phyloP scores from a whole-genome alignment of 73 alveolate genomes.

The Tetrahymena elliotti region DNA sequence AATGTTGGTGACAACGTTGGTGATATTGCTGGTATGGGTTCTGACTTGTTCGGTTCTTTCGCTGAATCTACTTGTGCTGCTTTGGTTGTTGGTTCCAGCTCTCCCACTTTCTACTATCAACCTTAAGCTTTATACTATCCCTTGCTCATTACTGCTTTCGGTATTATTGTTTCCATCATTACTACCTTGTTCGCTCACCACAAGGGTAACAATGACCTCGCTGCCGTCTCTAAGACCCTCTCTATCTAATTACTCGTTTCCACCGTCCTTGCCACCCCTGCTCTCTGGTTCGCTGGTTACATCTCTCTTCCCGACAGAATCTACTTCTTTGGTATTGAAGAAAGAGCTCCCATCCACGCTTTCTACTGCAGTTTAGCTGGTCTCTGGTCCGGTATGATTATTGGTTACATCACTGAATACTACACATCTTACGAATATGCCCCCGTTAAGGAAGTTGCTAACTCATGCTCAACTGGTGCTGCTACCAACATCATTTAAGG shows the following conservation, averaged over 20 bases:
- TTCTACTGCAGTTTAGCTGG: constrained; percentile 57
- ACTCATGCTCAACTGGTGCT: constrained; percentile 66
- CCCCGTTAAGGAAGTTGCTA: constrained; percentile 60
- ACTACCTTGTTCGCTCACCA: constrained; percentile 13
- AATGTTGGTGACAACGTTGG: constrained; percentile 97
- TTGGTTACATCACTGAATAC: constrained; percentile 64
- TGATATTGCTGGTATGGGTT: constrained; percentile 97
- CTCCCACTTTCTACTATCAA: constrained; percentile 45
- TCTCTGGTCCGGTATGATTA: constrained; percentile 59
- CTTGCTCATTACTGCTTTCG: constrained; percentile 68
- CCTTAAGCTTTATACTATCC: constrained; percentile 68
- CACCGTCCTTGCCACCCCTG: constrained; percentile 65
- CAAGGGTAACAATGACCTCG: constrained; percentile 43
- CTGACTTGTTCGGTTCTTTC: constrained; percentile 94
- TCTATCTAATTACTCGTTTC: constrained; percentile 58
- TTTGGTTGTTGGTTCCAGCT: constrained; percentile 81
- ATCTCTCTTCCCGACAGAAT: constrained; percentile 50
- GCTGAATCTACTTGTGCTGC: constrained; percentile 96
- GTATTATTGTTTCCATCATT: constrained; percentile 32
- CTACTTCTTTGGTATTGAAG: constrained; percentile 37
- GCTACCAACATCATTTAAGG: constrained; percentile 70
- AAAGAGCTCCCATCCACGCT: constrained; percentile 45
- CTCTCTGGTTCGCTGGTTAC: constrained; percentile 40
- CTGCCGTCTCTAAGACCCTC: constrained; percentile 52
- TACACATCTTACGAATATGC: constrained; percentile 63